Conservation (phyloP, 2,329 filamentous ascomycete species). For the Malbranchea cinnamomea region DNA sequence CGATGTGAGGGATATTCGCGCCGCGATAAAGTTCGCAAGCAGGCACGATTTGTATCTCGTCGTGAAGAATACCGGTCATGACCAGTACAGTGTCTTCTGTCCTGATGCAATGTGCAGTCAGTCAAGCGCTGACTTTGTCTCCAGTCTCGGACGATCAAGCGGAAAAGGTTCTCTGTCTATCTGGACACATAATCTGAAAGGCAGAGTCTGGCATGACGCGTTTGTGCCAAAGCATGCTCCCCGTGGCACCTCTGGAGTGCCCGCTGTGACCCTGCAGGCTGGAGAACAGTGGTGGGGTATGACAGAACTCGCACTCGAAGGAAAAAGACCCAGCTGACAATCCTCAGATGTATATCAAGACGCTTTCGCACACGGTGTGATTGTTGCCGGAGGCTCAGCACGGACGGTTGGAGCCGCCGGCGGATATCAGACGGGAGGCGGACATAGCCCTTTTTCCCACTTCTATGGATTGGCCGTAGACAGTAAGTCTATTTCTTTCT, state of each 20-base stretch:
- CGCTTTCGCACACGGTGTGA: constrained; percentile 12
- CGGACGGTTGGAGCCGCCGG: constrained; percentile 16
- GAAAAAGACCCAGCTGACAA: background rate
- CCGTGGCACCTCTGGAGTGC: constrained; percentile 6
- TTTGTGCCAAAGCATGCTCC: constrained; percentile 14
- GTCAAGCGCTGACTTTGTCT: constrained; percentile 3
- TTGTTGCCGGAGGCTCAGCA: constrained; percentile 14
- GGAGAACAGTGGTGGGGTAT: constrained; percentile 16
- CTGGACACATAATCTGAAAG: constrained; percentile 18
- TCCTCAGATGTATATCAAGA: constrained; percentile 14
- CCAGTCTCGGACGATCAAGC: constrained; percentile 15
- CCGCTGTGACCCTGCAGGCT: constrained; percentile 16
- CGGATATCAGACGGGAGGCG: constrained; percentile 16
- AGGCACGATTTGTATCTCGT: constrained; percentile 15
- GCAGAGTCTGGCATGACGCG: constrained; percentile 13
- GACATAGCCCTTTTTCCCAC: constrained; percentile 15
- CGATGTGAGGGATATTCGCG: constrained; percentile 9
- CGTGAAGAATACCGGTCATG: constrained; percentile 18
- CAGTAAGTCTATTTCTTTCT: constrained; percentile 9
- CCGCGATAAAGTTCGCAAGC: constrained; percentile 15
- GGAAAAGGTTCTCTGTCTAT: constrained; percentile 15
- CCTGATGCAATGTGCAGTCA: no score
- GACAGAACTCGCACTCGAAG: background rate
- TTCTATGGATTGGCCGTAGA: constrained; percentile 16
- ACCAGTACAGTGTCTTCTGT: constrained; percentile 10